These are phyloP conservation scores for Thielaviopsis euricoi DNA, from an alignment of 2,329 filamentous ascomycete species.

Conservation along the genomic window DNA sequence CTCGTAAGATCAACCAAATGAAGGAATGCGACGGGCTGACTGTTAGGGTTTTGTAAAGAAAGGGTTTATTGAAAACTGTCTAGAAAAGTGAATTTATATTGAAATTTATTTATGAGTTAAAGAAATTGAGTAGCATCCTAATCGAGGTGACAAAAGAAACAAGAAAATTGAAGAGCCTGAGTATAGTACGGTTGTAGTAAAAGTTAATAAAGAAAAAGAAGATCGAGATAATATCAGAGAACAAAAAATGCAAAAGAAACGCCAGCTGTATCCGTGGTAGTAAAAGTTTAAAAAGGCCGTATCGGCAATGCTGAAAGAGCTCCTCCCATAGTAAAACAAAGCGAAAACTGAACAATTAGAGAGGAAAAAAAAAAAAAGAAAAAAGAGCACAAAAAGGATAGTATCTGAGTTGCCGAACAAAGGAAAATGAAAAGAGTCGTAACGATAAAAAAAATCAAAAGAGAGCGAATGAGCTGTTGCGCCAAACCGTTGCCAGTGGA, in stretches of 20 bases:
- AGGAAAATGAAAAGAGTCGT: neutral
- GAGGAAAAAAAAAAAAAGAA: neutral
- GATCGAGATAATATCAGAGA: neutral
- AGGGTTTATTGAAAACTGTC: too few relatives aligned
- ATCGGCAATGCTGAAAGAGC: neutral
- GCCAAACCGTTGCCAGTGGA: neutral
- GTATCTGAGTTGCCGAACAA: neutral
- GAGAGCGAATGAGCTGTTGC: neutral
- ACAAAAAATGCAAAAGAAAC: neutral
- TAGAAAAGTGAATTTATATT: too few relatives aligned
- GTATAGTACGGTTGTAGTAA: too few relatives aligned
- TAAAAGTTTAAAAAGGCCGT: neutral
- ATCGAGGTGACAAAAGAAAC: too few relatives aligned
- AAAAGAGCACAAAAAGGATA: constrained; percentile 4
- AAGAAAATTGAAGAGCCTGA: too few relatives aligned
- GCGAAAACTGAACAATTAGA: too few relatives aligned
- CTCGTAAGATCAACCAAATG: too few relatives aligned
- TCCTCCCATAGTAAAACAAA: neutral
- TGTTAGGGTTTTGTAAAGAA: too few relatives aligned
- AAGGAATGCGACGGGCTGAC: too few relatives aligned
- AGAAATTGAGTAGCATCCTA: too few relatives aligned
- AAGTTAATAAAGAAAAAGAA: neutral
- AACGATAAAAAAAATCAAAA: neutral
- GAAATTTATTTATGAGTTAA: too few relatives aligned
- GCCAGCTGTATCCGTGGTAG: neutral